phyloP scores from a whole-genome alignment of 1,284 basidiomycete species.

The Sporisorium sorghi region DNA sequence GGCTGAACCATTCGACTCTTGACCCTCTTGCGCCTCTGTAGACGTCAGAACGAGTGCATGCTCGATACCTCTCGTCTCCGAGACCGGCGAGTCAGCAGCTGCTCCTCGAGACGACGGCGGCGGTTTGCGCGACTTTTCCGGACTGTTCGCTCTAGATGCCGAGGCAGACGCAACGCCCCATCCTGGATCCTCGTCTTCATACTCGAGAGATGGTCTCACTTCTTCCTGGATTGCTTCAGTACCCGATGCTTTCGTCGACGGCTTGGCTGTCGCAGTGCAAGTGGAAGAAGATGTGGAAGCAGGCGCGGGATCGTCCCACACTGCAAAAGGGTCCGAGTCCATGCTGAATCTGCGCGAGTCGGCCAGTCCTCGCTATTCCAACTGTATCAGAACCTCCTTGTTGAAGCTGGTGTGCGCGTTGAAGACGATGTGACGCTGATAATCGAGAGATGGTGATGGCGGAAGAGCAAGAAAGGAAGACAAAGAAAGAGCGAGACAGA shows the following conservation, averaged over 20 bases:
- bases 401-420: neutral
- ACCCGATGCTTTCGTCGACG: neutral
- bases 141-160: conserved; percentile 29
- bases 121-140: conserved; percentile 33
- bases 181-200: conserved; percentile 42
- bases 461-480: neutral
- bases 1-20: neutral
- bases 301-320: conserved; percentile 46
- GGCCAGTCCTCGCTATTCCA: neutral
- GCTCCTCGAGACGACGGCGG: neutral
- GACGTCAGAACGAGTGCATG: neutral
- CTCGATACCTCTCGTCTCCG: neutral
- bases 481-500: neutral
- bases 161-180: conserved; percentile 35
- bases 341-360: conserved; percentile 6
- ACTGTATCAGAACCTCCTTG: neutral
- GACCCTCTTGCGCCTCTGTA: neutral
- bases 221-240: conserved; percentile 3
- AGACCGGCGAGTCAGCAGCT: conserved; percentile 1
- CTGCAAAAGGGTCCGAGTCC: conserved; percentile 48
- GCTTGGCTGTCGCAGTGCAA: conserved; percentile 1
- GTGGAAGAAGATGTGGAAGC: conserved; percentile 8
- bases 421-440: neutral
- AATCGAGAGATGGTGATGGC: neutral
- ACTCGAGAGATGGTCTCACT: conserved; percentile 24